Base-by-base conservation (phyloP, 1,284 basidiomycete species). In the Moniliophthora roreri region DNA sequence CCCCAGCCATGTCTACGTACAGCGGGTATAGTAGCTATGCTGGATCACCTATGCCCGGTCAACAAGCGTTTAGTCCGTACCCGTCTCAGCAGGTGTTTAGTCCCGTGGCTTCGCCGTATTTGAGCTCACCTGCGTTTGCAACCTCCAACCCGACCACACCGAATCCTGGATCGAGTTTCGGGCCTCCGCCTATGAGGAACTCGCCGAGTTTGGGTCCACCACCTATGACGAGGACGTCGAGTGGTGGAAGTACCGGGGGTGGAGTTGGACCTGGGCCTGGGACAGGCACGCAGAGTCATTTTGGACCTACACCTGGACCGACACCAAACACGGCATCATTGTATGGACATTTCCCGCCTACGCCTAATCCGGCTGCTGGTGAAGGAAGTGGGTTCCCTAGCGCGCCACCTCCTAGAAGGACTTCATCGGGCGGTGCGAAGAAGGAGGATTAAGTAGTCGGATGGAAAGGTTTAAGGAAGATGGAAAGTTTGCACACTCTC, bases 381-480 rank as follows among this genome's bases (percentile, higher is more conserved):
- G 60, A 60, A n/a, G n/a, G n/a, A 28, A 58, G 53, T 58, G 62
- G 62, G 4, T 66, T 67, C 62, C 66, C 58, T 6, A 52, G 58
- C 21, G 53, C 63, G 18, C 67, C 68, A 21, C 63, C 68, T 28
- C 68, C 69, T 37, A 63, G 54, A 55, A 63, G 65, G 62, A 61
- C 41, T 28, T 50, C 38, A 42, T 57, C 18, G 50, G 61, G 58
- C 50, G 54, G 54, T 32, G 54, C 56, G 38, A 77, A 71, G 65
- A 80, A 80, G 68, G 76, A 73, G 55, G 77, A 80, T 64, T 79
- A 61, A 68, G 36, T 18, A 32, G 11, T 11, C 11, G 28, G 28
- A 11, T 32, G 24, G 16, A 41, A 21, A 16, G n/a, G 40, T n/a
- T 41, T 11, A 41, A 18, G 28, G n/a, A n/a, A 38, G n/a, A 13